phyloP scores from a whole-genome alignment of 148 eudicot species.

The Polygonum aviculare region DNA sequence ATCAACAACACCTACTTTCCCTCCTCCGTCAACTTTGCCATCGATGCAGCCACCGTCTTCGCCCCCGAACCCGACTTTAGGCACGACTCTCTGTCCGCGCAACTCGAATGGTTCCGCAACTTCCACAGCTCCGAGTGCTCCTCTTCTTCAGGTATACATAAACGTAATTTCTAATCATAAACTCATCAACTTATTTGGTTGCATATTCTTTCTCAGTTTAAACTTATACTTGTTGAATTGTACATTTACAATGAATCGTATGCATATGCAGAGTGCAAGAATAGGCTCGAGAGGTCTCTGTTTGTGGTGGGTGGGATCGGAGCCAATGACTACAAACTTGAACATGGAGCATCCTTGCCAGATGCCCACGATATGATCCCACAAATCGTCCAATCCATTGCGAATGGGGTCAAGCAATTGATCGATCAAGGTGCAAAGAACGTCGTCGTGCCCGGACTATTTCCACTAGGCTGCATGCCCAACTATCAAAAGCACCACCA shows the following conservation, averaged over 20 bases:
- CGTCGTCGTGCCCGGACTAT: constrained; percentile 7
- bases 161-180: too few species aligned
- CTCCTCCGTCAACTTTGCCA: neutral
- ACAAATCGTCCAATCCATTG: neutral
- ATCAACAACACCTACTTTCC: neutral
- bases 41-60: neutral
- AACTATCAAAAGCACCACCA: neutral
- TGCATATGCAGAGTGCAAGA: neutral
- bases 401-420: neutral
- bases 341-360: neutral
- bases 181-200: neutral
- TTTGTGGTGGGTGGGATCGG: neutral
- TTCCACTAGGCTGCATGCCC: constrained; percentile 33
- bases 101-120: neutral
- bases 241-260: neutral
- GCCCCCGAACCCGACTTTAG: neutral
- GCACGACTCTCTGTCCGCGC: neutral
- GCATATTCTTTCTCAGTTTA: neutral
- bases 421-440: neutral
- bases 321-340: neutral
- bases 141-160: neutral
- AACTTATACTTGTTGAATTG: neutral
- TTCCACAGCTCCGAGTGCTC: neutral
- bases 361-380: neutral
- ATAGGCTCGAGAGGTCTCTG: neutral